Conservation (phyloP, 2,329 filamentous ascomycete species). For the Alternaria dauci region DNA sequence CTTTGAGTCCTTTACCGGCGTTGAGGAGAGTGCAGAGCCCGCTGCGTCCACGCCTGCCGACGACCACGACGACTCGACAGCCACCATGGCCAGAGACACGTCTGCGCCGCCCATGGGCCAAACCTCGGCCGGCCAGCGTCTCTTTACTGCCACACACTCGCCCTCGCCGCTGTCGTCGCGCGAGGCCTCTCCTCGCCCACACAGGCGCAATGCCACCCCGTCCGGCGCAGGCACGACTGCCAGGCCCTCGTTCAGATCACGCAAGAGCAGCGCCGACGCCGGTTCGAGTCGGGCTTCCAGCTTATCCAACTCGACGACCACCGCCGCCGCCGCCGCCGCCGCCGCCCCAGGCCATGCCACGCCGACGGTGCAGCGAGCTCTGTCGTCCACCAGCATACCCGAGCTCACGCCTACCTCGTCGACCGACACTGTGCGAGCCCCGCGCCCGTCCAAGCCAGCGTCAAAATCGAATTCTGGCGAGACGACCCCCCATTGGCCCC, state of each 20-base stretch:
- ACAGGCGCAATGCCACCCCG: conserved; percentile 35
- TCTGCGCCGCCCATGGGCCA: conserved; percentile 32
- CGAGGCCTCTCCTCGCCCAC: conserved; percentile 56
- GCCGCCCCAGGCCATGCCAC: conserved; percentile 64
- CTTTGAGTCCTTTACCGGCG: conserved; percentile 49
- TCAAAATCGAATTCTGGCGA: conserved; percentile 58
- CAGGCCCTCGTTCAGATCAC: conserved; percentile 47
- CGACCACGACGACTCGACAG: conserved; percentile 21
- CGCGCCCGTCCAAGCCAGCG: conserved; percentile 70
- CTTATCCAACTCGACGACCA: conserved; percentile 35
- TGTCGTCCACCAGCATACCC: conserved; percentile 74
- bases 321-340: conserved; percentile 1
- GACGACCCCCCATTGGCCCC: conserved; percentile 73
- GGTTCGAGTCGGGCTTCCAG: conserved; percentile 52
- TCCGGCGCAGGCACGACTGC: conserved; percentile 28
- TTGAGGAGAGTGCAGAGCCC: conserved; percentile 50
- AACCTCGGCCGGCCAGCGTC: conserved; percentile 37
- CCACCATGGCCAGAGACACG: conserved; percentile 15
- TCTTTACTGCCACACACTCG: conserved; percentile 43
- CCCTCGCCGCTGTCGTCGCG: conserved; percentile 56
- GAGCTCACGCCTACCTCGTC: conserved; percentile 67
- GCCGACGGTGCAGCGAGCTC: conserved; percentile 69
- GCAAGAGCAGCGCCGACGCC: conserved; percentile 57
- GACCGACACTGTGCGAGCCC: conserved; percentile 68
- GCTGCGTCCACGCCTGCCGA: conserved; percentile 15